These are phyloP conservation scores for Kuraishia borneana DNA, from an alignment of 805 yeast genomes.

Conservation along the genomic window DNA sequence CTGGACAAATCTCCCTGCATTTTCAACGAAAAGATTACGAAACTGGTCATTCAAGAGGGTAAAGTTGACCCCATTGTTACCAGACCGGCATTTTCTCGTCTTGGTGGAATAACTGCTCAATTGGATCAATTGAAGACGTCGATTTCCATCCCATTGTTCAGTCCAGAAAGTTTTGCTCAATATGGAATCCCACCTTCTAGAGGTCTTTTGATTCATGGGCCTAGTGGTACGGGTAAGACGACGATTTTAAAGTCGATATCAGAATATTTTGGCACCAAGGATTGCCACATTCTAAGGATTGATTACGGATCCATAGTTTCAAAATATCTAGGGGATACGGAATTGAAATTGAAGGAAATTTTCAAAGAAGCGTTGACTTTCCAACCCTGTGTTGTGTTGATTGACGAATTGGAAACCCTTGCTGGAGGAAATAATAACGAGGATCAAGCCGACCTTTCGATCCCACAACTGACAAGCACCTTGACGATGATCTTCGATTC, in stretches of 20 bases:
- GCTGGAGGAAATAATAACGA: constrained; percentile 80
- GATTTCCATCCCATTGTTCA: constrained; percentile 69
- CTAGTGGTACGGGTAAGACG: constrained; percentile 96
- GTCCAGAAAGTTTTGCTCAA: constrained; percentile 64
- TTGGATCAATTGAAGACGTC: constrained; percentile 51
- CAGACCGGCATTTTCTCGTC: constrained; percentile 10
- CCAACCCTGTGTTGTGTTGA: constrained; percentile 80
- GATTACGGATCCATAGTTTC: constrained; percentile 90
- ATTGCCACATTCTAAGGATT: constrained; percentile 77
- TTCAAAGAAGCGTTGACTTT: constrained; percentile 77
- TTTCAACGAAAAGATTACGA: not conserved
- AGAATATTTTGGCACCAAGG: constrained; percentile 29
- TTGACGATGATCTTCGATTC: constrained; percentile 75
- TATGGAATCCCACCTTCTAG: constrained; percentile 91
- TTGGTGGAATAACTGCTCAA: constrained; percentile 73
- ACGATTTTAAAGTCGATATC: constrained; percentile 80
- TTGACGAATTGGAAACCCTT: constrained; percentile 90
- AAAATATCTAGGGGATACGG: constrained; percentile 91
- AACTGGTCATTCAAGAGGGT: not conserved
- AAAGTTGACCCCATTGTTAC: too few relatives aligned
- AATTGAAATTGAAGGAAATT: constrained; percentile 65
- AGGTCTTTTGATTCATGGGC: constrained; percentile 90
- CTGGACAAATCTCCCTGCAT: not conserved
- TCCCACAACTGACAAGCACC: constrained; percentile 31
- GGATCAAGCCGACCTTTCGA: constrained; percentile 63